These are phyloP conservation scores for Mycena capillaripes DNA, from an alignment of 768 basidiomycete genomes.

Conservation along the genomic window DNA sequence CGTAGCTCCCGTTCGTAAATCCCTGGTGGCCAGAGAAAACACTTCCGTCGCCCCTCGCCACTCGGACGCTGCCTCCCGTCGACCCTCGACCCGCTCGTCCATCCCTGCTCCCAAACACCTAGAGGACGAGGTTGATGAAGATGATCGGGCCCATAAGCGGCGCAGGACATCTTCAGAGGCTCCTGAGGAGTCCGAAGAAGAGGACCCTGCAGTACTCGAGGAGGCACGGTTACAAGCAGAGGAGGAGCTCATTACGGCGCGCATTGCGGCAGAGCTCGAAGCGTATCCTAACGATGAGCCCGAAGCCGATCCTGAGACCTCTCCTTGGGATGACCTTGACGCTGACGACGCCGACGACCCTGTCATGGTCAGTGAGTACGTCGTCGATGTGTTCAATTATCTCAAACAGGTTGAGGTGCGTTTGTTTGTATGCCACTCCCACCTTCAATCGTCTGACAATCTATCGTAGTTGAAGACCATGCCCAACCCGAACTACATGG, in stretches of 20 bases:
- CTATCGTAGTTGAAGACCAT: constrained; percentile 75
- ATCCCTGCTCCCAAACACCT: constrained; percentile 38
- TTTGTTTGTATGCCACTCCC: constrained; percentile 1
- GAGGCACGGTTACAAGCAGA: constrained; percentile 57
- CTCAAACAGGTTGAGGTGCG: constrained; percentile 90
- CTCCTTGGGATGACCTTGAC: constrained; percentile 92
- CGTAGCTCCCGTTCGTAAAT: constrained; percentile 56
- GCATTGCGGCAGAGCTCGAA: constrained; percentile 65
- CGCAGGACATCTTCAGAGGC: constrained; percentile 79
- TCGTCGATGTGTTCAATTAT: constrained; percentile 93
- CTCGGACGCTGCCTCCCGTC: constrained; percentile 37
- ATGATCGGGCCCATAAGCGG: constrained; percentile 79
- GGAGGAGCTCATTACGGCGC: constrained; percentile 59
- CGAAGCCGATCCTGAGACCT: constrained; percentile 77
- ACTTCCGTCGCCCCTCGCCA: constrained; percentile 40
- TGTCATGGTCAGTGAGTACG: constrained; percentile 97
- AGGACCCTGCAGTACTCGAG: constrained; percentile 45
- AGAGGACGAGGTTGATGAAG: constrained; percentile 66
- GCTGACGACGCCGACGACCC: constrained; percentile 94
- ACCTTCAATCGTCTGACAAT: constrained; percentile 23
- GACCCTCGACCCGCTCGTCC: constrained; percentile 39
- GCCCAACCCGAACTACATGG: constrained; percentile 96
- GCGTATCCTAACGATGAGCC: constrained; percentile 60
- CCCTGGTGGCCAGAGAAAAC: constrained; percentile 50
- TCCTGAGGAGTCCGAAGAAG: constrained; percentile 57